Conservation (phyloP, 1,139 yeast genomes). For the Lodderomyces oxycetoniae region DNA sequence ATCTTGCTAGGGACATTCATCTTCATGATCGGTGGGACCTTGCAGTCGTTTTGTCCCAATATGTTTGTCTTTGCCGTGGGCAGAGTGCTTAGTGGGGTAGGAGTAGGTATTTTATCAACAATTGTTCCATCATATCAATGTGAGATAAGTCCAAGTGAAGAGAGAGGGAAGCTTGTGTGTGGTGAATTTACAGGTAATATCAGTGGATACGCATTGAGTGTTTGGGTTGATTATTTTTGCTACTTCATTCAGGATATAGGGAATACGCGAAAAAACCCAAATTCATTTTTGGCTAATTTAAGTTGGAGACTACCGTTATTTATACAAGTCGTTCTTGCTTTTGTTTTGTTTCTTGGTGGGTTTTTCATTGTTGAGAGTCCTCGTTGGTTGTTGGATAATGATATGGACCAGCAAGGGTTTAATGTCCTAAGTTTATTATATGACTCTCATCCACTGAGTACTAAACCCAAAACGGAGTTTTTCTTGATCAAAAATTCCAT, state of each 20-base stretch:
- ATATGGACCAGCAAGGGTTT: slow-evolving; percentile 50
- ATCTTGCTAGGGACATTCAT: slow-evolving; percentile 45
- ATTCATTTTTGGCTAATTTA: slow-evolving; percentile 38
- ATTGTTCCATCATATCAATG: slow-evolving; percentile 54
- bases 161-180: slow-evolving; percentile 51
- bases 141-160: slow-evolving; percentile 53
- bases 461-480: slow-evolving; percentile 48
- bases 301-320: slow-evolving; percentile 52
- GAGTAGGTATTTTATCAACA: slow-evolving; percentile 50
- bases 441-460: slow-evolving; percentile 51
- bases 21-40: slow-evolving; percentile 48
- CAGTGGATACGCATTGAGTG: slow-evolving; percentile 47
- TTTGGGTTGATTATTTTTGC: slow-evolving; percentile 53
- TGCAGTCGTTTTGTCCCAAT: slow-evolving; percentile 45
- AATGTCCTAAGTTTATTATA: slow-evolving; percentile 78
- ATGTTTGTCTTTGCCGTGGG: slow-evolving; percentile 44
- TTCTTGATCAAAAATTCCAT: slow-evolving; percentile 80
- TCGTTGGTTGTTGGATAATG: slow-evolving; percentile 49
- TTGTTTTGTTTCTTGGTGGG: slow-evolving; percentile 45
- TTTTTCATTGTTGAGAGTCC: slow-evolving; percentile 54
- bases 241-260: slow-evolving; percentile 43
- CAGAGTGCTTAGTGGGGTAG: slow-evolving; percentile 48
- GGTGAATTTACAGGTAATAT: slow-evolving; percentile 55
- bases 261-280: slow-evolving; percentile 35
- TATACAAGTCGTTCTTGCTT: slow-evolving; percentile 45